These are phyloP conservation scores for Nakazawaea pomicola DNA, from an alignment of 805 yeast genomes.

Conservation along the genomic window DNA sequence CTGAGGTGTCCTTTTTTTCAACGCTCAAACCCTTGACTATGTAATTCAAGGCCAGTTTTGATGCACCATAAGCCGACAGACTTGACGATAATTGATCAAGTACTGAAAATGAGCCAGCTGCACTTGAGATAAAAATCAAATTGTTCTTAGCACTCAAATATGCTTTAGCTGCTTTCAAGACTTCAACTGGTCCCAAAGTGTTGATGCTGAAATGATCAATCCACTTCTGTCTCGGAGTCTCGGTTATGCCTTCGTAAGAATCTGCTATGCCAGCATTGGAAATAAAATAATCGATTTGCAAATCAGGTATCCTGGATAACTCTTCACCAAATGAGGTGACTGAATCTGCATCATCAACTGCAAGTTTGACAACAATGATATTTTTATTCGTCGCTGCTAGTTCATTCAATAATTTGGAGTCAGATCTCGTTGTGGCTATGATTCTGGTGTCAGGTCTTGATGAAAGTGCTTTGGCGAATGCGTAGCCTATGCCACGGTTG, in stretches of 20 bases:
- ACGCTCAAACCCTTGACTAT: conserved; percentile 21
- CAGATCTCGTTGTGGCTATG: background rate
- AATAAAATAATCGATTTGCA: conserved; percentile 21
- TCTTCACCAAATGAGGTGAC: conserved; percentile 14
- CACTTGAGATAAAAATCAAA: conserved; percentile 23
- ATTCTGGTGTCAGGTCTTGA: background rate
- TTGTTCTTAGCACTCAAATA: conserved; percentile 16
- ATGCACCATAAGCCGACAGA: conserved; percentile 27
- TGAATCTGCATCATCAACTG: too few relatives aligned
- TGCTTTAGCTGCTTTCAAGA: conserved; percentile 2
- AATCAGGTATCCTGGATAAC: conserved; percentile 15
- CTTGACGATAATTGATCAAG: conserved; percentile 15
- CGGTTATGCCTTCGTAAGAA: background rate
- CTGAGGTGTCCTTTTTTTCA: conserved; percentile 19
- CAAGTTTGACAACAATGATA: too few relatives aligned
- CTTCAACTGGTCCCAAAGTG: conserved; percentile 22
- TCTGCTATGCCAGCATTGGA: conserved; percentile 23
- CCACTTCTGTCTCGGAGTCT: conserved; percentile 5
- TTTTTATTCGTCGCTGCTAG: too few relatives aligned
- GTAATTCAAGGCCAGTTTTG: conserved; percentile 33
- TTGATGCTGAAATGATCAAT: conserved; percentile 19
- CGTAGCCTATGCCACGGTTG: conserved; percentile 24
- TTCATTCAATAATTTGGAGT: too few relatives aligned
- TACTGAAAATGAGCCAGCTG: conserved; percentile 19
- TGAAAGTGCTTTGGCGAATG: conserved; percentile 14